Conservation (phyloP, 306 rosid genomes). For the Spatholobus suberectus region DNA sequence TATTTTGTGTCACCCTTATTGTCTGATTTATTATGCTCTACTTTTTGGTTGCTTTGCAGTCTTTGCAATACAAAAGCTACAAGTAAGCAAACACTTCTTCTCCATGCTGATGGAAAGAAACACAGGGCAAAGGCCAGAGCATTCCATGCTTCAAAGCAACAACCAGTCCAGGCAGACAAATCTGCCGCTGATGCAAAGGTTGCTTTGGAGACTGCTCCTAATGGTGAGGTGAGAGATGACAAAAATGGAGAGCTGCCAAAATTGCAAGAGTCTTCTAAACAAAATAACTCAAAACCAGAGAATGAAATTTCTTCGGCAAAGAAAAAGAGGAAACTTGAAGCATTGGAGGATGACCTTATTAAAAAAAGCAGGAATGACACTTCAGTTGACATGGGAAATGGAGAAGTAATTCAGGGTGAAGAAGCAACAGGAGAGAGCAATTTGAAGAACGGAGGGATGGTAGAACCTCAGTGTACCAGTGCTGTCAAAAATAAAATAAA, state of each 20-base stretch:
- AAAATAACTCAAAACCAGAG: conserved; percentile 42
- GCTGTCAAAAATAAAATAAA: conserved; percentile 59
- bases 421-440: conserved; percentile 37
- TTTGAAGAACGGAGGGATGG: conserved; percentile 41
- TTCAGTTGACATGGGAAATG: conserved; percentile 54
- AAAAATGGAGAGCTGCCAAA: conserved; percentile 44
- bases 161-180: conserved; percentile 49
- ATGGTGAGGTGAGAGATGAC: conserved; percentile 38
- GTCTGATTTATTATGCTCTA: conserved; percentile 16
- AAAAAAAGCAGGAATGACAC: conserved; percentile 60
- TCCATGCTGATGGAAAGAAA: conserved; percentile 98
- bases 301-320: conserved; percentile 49
- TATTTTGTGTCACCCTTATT: background rate
- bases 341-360: conserved; percentile 49
- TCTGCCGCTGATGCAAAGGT: conserved; percentile 50
- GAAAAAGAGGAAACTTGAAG: conserved; percentile 75
- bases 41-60: conserved; percentile 54
- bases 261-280: conserved; percentile 46
- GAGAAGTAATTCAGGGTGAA: conserved; percentile 77
- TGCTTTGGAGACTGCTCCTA: conserved; percentile 46
- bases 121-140: conserved; percentile 88
- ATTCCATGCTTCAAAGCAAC: conserved; percentile 68
- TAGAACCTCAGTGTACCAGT: conserved; percentile 22
- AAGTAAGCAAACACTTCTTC: conserved; percentile 85
- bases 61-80: conserved; percentile 89